phyloP scores from a whole-genome alignment of 1,284 basidiomycete genomes.

The Hymenochaete sp. region DNA sequence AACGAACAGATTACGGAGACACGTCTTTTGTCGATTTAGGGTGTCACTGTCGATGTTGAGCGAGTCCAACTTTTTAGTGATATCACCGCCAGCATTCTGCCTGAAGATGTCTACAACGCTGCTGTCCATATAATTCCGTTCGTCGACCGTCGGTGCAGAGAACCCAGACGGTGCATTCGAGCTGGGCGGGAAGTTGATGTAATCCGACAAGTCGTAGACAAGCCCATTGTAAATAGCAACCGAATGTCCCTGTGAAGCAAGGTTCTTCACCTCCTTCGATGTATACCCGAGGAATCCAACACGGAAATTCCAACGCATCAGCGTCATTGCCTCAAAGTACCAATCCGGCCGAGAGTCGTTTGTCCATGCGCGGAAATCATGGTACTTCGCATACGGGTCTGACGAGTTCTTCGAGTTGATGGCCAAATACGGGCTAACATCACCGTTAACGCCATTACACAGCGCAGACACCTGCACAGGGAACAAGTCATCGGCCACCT shows the following conservation, averaged over 20 bases:
- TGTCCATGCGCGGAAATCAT: slow-evolving; percentile 87
- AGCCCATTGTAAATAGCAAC: slow-evolving; percentile 79
- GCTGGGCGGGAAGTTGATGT: slow-evolving; percentile 56
- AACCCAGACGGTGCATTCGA: slow-evolving; percentile 54
- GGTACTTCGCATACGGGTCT: slow-evolving; percentile 79
- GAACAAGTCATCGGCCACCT: slow-evolving; percentile 73
- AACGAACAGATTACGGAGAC: slow-evolving; percentile 88
- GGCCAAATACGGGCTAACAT: slow-evolving; percentile 78
- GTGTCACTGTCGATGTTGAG: slow-evolving; percentile 60
- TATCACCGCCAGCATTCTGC: slow-evolving; percentile 73
- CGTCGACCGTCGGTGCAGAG: slow-evolving; percentile 45
- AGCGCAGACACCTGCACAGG: slow-evolving; percentile 95
- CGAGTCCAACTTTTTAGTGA: slow-evolving; percentile 70
- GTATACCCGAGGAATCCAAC: slow-evolving; percentile 89
- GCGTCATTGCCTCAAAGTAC: slow-evolving; percentile 91
- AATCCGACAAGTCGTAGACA: slow-evolving; percentile 85
- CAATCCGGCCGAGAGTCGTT: slow-evolving; percentile 93
- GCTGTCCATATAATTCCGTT: slow-evolving; percentile 74
- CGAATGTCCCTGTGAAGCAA: slow-evolving; percentile 56
- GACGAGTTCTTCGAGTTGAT: slow-evolving; percentile 76
- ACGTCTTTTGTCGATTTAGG: slow-evolving; percentile 75
- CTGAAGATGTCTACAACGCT: slow-evolving; percentile 77
- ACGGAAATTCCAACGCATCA: slow-evolving; percentile 83
- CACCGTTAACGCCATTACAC: slow-evolving; percentile 80
- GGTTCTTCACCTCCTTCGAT: slow-evolving; percentile 64